Conservation (phyloP, 305 asterid species). For the Galium porrigens region DNA sequence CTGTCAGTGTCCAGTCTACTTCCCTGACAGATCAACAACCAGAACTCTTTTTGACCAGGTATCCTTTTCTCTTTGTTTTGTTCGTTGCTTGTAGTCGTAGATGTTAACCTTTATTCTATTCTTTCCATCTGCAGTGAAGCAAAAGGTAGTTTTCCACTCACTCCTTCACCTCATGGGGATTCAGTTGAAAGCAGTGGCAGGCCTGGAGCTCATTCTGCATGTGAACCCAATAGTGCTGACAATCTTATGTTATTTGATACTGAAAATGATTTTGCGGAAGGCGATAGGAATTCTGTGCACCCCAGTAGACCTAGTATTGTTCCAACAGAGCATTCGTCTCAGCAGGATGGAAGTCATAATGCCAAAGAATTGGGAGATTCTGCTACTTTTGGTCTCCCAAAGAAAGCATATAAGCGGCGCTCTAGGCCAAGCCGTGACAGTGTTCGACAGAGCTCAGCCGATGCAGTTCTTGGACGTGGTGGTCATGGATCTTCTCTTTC, state of each 20-base stretch:
- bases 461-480: constrained; percentile 38
- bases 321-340: constrained; percentile 36
- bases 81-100: constrained; percentile 3
- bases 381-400: constrained; percentile 50
- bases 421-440: constrained; percentile 63
- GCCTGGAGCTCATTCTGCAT: constrained; percentile 44
- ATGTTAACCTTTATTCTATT: not conserved
- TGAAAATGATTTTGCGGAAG: constrained; percentile 52
- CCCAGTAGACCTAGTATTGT: constrained; percentile 36
- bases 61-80: constrained; percentile 15
- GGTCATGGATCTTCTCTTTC: constrained; percentile 42
- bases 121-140: constrained; percentile 48
- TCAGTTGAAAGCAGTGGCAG: constrained; percentile 87
- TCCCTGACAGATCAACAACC: constrained; percentile 33
- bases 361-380: constrained; percentile 48
- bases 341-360: constrained; percentile 32
- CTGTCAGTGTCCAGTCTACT: constrained; percentile 74
- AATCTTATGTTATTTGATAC: constrained; percentile 69
- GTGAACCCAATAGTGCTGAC: constrained; percentile 75
- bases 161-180: constrained; percentile 87
- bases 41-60: constrained; percentile 42
- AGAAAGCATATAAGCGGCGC: constrained; percentile 79
- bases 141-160: constrained; percentile 71
- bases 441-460: constrained; percentile 47
- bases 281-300: constrained; percentile 36